A percentile compares a stretch with the other conserved stretches of the same genome.
phyloP scores from a whole-genome alignment of 2,329 filamentous ascomycete genomes.

The Dactylonectria macrodidyma region DNA sequence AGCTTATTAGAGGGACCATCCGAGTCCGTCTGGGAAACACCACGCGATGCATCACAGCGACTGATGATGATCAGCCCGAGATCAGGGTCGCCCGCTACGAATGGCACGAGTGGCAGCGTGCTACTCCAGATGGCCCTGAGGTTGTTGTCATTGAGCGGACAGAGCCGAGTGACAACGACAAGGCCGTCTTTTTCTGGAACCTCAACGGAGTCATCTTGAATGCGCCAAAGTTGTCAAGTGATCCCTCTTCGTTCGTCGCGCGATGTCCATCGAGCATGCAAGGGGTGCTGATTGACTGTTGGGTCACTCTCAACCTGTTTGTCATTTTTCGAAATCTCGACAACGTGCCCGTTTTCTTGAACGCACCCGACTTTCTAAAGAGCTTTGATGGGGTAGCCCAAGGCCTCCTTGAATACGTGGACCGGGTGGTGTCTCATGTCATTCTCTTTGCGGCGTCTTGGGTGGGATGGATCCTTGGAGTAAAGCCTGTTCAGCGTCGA shows the following conservation, averaged over 20 bases:
- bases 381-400: accelerated
- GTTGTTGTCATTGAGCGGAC: slow-evolving; percentile 63
- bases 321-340: slow-evolving; percentile 49
- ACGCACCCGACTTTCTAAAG: neutral
- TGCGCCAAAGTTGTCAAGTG: slow-evolving; percentile 28
- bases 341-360: slow-evolving; percentile 50
- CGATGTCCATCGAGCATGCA: slow-evolving; percentile 32
- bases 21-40: slow-evolving; percentile 40
- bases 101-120: slow-evolving; percentile 64
- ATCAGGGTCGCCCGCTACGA: slow-evolving; percentile 54
- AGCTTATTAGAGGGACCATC: slow-evolving; percentile 57
- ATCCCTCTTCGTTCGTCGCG: neutral
- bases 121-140: slow-evolving; percentile 51
- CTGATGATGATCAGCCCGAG: slow-evolving; percentile 41
- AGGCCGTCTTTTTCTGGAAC: slow-evolving; percentile 66
- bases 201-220: slow-evolving; percentile 59
- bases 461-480: slow-evolving; percentile 6
- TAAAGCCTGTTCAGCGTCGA: slow-evolving; percentile 15
- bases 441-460: slow-evolving; percentile 13
- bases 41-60: slow-evolving; percentile 38
- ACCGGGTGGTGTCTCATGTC: slow-evolving; percentile 13
- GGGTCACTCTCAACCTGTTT: slow-evolving; percentile 50
- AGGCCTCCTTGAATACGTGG: neutral
- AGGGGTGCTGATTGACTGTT: slow-evolving; percentile 41
- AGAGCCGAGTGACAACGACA: slow-evolving; percentile 60